phyloP scores from a whole-genome alignment of 495 filamentous ascomycete species.

The Thermochaetoides thermophila region DNA sequence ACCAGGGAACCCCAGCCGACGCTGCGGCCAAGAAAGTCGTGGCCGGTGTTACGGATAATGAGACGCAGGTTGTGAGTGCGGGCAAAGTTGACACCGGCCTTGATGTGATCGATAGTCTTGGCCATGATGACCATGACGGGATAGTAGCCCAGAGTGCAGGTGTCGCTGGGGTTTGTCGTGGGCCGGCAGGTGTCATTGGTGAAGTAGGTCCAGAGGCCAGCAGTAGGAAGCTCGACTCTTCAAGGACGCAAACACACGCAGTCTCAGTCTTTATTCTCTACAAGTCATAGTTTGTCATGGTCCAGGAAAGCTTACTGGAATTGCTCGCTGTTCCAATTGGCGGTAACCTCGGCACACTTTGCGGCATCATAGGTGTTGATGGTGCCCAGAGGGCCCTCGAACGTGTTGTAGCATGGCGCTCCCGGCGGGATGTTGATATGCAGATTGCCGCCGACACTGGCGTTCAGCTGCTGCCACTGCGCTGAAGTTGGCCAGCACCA shows the following conservation, averaged over 20 bases:
- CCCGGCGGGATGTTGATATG: constrained; percentile 23
- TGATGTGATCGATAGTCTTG: constrained; percentile 26
- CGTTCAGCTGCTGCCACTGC: constrained; percentile 24
- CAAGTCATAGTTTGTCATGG: background rate
- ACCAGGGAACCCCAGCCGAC: constrained; percentile 43
- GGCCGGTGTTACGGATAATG: constrained; percentile 52
- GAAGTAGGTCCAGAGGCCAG: constrained; percentile 31
- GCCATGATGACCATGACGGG: constrained; percentile 40
- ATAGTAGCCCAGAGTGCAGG: constrained; percentile 45
- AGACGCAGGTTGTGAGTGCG: constrained; percentile 41
- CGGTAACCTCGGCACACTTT: constrained; percentile 19
- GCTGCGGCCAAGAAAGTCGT: constrained; percentile 42
- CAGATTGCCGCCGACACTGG: constrained; percentile 25
- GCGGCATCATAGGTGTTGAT: constrained; percentile 24
- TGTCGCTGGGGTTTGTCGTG: constrained; percentile 26
- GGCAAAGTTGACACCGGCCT: constrained; percentile 38
- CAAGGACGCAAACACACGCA: no score
- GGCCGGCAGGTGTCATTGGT: constrained; percentile 32
- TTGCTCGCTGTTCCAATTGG: constrained; percentile 22
- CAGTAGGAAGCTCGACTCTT: constrained; percentile 25
- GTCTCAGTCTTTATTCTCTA: no score
- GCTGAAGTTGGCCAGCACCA: constrained; percentile 26
- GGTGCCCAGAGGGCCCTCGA: constrained; percentile 24
- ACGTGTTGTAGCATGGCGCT: constrained; percentile 26
- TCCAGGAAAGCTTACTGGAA: constrained; percentile 17